phyloP scores from a whole-genome alignment of 2,329 filamentous ascomycete genomes.

The Fusarium siculi region DNA sequence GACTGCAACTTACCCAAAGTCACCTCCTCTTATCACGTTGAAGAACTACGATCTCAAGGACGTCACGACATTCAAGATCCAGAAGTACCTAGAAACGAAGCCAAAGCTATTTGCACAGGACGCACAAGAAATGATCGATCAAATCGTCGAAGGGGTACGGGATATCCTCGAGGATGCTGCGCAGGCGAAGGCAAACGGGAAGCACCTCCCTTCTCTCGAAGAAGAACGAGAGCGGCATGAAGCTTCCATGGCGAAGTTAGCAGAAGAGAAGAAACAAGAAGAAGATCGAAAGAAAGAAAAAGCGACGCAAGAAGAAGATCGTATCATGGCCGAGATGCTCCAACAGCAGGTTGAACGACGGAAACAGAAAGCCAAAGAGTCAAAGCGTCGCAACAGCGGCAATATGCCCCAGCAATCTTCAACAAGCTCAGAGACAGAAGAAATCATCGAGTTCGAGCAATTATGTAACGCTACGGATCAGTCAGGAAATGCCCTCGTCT shows the following conservation, averaged over 20 bases:
- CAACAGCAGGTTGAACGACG: slow-evolving; percentile 77
- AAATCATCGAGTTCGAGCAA: slow-evolving; percentile 72
- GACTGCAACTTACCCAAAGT: slow-evolving; percentile 91
- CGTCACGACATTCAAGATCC: slow-evolving; percentile 76
- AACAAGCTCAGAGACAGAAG: slow-evolving; percentile 44
- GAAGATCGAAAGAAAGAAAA: slow-evolving; percentile 64
- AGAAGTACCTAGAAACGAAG: slow-evolving; percentile 69
- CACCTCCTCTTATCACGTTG: slow-evolving; percentile 76
- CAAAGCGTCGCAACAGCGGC: slow-evolving; percentile 64
- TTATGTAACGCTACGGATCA: slow-evolving; percentile 71
- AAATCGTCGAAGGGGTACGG: slow-evolving; percentile 75
- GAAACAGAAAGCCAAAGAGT: slow-evolving; percentile 71
- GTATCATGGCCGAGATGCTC: slow-evolving; percentile 75
- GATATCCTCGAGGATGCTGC: slow-evolving; percentile 89
- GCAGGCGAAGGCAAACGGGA: slow-evolving; percentile 76
- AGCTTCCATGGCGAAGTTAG: slow-evolving; percentile 72
- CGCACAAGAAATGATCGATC: slow-evolving; percentile 70
- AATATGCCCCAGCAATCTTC: slow-evolving; percentile 41
- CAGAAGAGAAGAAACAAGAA: slow-evolving; percentile 64
- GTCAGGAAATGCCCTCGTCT: slow-evolving; percentile 71
- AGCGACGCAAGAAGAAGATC: slow-evolving; percentile 74
- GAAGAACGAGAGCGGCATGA: slow-evolving; percentile 89
- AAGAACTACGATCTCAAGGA: slow-evolving; percentile 75
- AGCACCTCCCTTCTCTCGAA: slow-evolving; percentile 84
- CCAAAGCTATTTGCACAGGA: slow-evolving; percentile 64